Conservation (phyloP, 257 asterid genomes). For the Nicotiana undulata region DNA sequence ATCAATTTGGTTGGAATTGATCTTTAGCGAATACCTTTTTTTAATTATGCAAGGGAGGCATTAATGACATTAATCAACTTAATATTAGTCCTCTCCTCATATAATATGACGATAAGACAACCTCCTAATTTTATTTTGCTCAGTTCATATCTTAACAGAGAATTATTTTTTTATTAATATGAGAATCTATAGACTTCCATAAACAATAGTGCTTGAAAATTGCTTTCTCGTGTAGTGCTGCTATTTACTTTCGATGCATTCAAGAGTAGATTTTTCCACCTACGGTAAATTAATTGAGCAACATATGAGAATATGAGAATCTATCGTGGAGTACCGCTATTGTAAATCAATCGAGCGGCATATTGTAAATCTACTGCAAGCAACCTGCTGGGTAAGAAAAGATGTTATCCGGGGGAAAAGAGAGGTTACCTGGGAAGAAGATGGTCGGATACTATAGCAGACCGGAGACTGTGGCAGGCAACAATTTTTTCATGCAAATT, state of each 20-base stretch:
- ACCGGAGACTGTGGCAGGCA: no score
- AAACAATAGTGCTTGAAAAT: not conserved
- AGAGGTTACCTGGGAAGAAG: no score
- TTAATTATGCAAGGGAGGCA: slow-evolving; percentile 90
- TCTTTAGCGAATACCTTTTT: slow-evolving; percentile 57
- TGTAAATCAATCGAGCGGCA: no score
- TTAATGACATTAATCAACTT: slow-evolving; percentile 70
- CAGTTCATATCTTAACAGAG: not conserved
- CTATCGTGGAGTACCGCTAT: no score
- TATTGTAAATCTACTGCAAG: no score
- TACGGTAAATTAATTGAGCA: no score
- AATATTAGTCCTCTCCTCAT: not conserved
- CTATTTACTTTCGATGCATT: not conserved
- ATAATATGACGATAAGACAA: not conserved
- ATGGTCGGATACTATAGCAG: no score
- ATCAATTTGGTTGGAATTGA: no score
- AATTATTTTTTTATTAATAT: not conserved
- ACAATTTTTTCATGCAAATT: no score
- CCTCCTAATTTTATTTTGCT: not conserved
- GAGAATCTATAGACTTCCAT: not conserved
- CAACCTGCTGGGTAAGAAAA: no score
- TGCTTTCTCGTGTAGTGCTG: not conserved
- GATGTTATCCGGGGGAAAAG: no score
- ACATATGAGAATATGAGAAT: no score
- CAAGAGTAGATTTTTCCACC: not conserved